Base-by-base conservation (phyloP, 2,329 filamentous ascomycete species). In the Akanthomyces muscarius region DNA sequence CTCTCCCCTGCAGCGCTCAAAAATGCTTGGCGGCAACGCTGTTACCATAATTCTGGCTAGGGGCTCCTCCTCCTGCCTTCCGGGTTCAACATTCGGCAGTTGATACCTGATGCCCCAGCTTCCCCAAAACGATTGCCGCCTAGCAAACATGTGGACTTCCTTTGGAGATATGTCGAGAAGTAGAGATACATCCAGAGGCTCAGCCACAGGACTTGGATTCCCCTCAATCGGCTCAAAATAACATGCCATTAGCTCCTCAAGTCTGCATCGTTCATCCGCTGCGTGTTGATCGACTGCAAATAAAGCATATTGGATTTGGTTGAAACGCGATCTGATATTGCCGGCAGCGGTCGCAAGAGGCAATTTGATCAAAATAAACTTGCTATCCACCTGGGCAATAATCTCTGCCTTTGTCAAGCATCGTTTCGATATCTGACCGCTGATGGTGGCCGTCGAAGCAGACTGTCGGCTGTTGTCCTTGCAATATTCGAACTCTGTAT, bases 251-350 rank as follows among this genome's bases (percentile, higher is more conserved):
- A 99, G 80, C 0, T 74, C 72, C 71, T 99, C 95, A 1, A 98
- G 83, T 1, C 88, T 87, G 66, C 90, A 87, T 52, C 95, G 84
- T 77, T 99, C 95, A 72, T 97, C 94, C 3, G 93, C 95, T 0
- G 95, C 95, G 72, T 99, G 95, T 71, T 99, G 95, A 70, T 99
- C 95, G 6, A 97, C 82, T 45, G 97, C 79, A 0, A 96, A 81
- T 5, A 98, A 77, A 1, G 86, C 41, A 89, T 78, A 50, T 81
- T 60, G 63, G 8, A 64, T 5, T 54, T 52, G 0, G 18, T 14
- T 4, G 21, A 8, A 25, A 30, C 25, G 3, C 48, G 55, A 11
- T 18, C 21, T 47, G 59, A 8, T 50, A 42, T 7, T 11, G 25
- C 6, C 18, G 21, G 50, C 65, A n/a, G 51, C 13, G 21, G 45